A percentile compares a stretch with the other conserved stretches of the same genome.
Conservation (phyloP, 75 land plant species). For the Pinus tabuliformis region DNA sequence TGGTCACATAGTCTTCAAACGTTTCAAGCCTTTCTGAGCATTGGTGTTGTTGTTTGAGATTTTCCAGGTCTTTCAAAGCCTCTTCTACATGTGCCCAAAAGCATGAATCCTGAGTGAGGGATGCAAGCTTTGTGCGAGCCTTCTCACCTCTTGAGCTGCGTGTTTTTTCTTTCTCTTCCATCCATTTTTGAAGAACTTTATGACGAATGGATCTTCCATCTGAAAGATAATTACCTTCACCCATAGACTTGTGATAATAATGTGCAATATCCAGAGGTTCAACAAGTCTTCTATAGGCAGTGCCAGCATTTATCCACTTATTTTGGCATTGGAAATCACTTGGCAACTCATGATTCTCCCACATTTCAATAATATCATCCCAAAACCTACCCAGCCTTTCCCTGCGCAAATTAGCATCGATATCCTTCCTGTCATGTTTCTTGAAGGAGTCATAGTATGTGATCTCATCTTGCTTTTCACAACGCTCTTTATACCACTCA, state of each 20-base stretch:
- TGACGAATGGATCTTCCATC: neutral
- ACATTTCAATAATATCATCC: slow-evolving; percentile 13
- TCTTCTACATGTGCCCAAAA: slow-evolving; percentile 7
- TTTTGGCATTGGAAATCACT: slow-evolving; percentile 9
- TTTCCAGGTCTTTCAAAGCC: neutral
- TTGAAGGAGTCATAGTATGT: slow-evolving; percentile 3
- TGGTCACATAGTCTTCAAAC: too few relatives aligned
- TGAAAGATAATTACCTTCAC: neutral
- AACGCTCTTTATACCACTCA: slow-evolving; percentile 5
- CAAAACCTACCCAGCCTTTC: neutral
- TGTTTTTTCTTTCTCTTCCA: slow-evolving; percentile 1
- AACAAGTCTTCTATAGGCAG: slow-evolving; percentile 10
- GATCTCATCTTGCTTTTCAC: neutral
- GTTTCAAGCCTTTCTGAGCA: neutral
- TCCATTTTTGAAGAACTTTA: slow-evolving; percentile 7
- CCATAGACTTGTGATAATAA: neutral
- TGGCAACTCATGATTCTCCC: slow-evolving; percentile 2
- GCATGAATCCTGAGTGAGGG: neutral
- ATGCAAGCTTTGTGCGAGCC: slow-evolving; percentile 2
- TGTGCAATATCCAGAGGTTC: slow-evolving; percentile 19
- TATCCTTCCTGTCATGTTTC: neutral
- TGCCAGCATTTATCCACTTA: slow-evolving; percentile 20
- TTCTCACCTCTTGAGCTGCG: neutral
- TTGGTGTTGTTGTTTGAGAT: neutral
- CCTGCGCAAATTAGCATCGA: neutral